Evolutionary conservation across 2,329 filamentous ascomycete species (phyloP).

Genomic region (Aquanectria penicillioides): DNA sequence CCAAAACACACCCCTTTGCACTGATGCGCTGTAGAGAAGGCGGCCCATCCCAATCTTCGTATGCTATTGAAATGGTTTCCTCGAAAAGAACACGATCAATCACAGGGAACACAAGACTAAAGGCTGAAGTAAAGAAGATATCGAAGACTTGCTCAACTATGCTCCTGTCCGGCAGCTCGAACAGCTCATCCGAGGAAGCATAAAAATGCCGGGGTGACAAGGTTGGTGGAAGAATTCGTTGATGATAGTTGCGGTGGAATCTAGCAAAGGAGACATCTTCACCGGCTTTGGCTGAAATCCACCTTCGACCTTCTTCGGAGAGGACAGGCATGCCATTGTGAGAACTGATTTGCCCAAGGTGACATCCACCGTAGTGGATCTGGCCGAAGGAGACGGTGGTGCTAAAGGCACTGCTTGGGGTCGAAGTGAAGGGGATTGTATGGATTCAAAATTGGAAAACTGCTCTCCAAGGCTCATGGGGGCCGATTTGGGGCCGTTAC

Average conservation of each 20-base stretch:
- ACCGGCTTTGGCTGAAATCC: conserved; percentile 33
- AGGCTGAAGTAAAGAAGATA: conserved; percentile 42
- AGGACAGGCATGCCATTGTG: conserved; percentile 37
- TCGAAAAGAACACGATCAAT: conserved; percentile 56
- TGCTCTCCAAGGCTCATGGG: conserved; percentile 18
- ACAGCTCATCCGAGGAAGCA: conserved; percentile 10
- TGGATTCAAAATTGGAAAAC: conserved; percentile 14
- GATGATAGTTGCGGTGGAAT: conserved; percentile 3
- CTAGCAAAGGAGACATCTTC: conserved; percentile 20
- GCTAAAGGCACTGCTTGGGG: conserved; percentile 18
- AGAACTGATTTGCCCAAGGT: conserved; percentile 37
- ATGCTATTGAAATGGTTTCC: conserved; percentile 55
- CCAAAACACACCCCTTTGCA: conserved; percentile 57
- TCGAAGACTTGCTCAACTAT: conserved; percentile 39
- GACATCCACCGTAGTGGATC: conserved; percentile 35
- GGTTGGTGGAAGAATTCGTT: not conserved
- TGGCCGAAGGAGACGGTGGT: conserved; percentile 34
- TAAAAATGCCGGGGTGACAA: conserved; percentile 6
- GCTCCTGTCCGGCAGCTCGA: conserved; percentile 36
- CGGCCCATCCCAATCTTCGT: conserved; percentile 40
- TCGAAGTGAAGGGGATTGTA: conserved; percentile 5
- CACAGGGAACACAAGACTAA: conserved; percentile 57
- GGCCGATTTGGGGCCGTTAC: not conserved
- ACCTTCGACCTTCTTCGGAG: conserved; percentile 32
- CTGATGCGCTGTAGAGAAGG: conserved; percentile 41